These are phyloP conservation scores for Cercospora berteroae DNA, from an alignment of 2,329 filamentous ascomycete species.

Conservation along the genomic window DNA sequence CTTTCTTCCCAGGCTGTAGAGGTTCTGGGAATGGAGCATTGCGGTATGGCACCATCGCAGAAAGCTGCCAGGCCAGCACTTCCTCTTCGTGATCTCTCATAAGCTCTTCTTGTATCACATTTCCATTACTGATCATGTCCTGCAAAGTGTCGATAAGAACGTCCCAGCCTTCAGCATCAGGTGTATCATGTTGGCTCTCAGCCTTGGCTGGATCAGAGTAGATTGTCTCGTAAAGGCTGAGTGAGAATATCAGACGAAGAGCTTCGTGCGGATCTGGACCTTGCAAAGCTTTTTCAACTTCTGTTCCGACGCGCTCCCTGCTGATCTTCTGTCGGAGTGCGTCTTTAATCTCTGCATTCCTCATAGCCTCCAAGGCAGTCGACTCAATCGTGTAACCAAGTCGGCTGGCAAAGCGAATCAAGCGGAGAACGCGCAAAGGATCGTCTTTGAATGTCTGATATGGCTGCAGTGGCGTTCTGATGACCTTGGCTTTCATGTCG, in stretches of 20 bases:
- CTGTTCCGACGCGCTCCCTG: conserved; percentile 80
- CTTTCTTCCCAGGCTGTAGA: conserved; percentile 49
- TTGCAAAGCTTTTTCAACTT: conserved; percentile 87
- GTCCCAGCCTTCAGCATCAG: conserved; percentile 61
- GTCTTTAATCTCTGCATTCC: conserved; percentile 69
- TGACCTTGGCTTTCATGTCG: conserved; percentile 70
- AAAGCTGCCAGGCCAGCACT: conserved; percentile 76
- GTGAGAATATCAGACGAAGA: conserved; percentile 63
- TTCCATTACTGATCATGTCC: conserved; percentile 45
- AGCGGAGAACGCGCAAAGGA: conserved; percentile 77
- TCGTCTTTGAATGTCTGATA: conserved; percentile 94
- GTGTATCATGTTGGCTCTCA: conserved; percentile 51
- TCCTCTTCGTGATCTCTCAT: conserved; percentile 62
- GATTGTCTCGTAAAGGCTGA: conserved; percentile 68
- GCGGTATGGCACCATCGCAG: conserved; percentile 72
- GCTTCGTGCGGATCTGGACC: conserved; percentile 64
- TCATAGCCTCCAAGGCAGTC: conserved; percentile 70
- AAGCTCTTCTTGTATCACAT: conserved; percentile 41
- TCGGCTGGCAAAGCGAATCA: conserved; percentile 87
- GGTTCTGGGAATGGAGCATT: conserved; percentile 46
- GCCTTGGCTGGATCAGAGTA: conserved; percentile 64
- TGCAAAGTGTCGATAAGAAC: conserved; percentile 64
- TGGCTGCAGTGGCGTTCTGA: conserved; percentile 82
- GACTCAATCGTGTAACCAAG: conserved; percentile 75
- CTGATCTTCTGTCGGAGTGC: conserved; percentile 87